phyloP scores from a whole-genome alignment of 257 asterid species.

The Solanum lignicaule region DNA sequence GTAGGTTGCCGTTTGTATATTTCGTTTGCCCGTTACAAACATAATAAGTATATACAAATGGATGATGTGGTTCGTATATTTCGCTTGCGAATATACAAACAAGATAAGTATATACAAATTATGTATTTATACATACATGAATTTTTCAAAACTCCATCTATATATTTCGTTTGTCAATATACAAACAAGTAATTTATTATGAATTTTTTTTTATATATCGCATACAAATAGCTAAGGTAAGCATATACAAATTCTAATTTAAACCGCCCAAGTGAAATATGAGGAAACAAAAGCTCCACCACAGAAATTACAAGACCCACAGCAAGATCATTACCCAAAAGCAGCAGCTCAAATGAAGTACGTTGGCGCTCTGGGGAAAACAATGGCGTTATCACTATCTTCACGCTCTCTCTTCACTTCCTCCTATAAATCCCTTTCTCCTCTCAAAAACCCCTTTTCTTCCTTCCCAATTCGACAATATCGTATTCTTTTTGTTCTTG shows the following conservation, averaged over 20 bases:
- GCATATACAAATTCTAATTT: not conserved
- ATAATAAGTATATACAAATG: no score
- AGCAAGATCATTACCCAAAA: not conserved
- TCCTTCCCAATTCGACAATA: constrained; percentile 4
- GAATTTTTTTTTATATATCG: no score
- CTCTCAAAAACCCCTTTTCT: not conserved
- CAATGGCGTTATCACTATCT: constrained; percentile 31
- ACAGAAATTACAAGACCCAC: not conserved
- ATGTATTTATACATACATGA: no score
- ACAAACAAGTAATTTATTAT: no score
- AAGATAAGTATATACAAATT: no score
- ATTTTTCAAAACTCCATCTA: no score
- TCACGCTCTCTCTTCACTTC: constrained; percentile 18
- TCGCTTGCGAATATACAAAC: no score
- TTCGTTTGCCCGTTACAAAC: no score
- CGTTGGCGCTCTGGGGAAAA: constrained; percentile 2
- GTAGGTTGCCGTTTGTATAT: not conserved
- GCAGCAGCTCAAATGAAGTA: not conserved
- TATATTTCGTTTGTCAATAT: no score
- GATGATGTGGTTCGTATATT: no score
- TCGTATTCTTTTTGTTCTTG: not conserved
- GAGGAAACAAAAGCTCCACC: constrained; percentile 2
- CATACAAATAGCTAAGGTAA: no score
- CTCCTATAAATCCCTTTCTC: constrained; percentile 3
- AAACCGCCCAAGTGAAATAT: no score